Conservation (phyloP, 805 yeast species). For the Candida chilensis region DNA sequence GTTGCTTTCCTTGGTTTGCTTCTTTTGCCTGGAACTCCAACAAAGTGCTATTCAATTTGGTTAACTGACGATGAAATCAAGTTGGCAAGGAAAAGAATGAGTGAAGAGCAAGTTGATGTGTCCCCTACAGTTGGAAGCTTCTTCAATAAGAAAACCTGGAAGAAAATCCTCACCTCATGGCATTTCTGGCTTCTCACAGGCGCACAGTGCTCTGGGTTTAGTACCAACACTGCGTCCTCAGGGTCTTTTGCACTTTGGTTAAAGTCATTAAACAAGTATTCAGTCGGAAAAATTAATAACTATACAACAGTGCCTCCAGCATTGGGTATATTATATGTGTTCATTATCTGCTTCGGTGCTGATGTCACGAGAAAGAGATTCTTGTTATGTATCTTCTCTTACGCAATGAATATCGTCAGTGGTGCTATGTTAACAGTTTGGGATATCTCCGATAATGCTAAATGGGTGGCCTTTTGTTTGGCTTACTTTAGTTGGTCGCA, state of each 20-base stretch:
- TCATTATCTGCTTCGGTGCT: slow-evolving; percentile 37
- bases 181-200: slow-evolving; percentile 25
- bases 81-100: slow-evolving; percentile 36
- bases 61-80: slow-evolving; percentile 48
- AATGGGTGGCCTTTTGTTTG: slow-evolving; percentile 56
- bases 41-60: slow-evolving; percentile 43
- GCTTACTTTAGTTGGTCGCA: slow-evolving; percentile 57
- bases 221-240: slow-evolving; percentile 26
- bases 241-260: slow-evolving; percentile 61
- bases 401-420: slow-evolving; percentile 43
- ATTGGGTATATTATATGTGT: slow-evolving; percentile 42
- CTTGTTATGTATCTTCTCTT: slow-evolving; percentile 44
- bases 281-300: slow-evolving; percentile 35
- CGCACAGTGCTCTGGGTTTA: slow-evolving; percentile 10
- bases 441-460: slow-evolving; percentile 47
- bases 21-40: slow-evolving; percentile 26
- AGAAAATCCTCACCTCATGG: slow-evolving; percentile 24
- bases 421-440: slow-evolving; percentile 48
- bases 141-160: slow-evolving; percentile 20
- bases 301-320: slow-evolving; percentile 50
- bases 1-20: slow-evolving; percentile 22
- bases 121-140: slow-evolving; percentile 6
- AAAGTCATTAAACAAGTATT: slow-evolving; percentile 32
- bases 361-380: slow-evolving; percentile 45
- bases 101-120: too few species aligned